Percentiles rank a stretch among this genome's conserved stretches.
Conservation (phyloP, 495 filamentous ascomycete genomes). For the Annulohypoxylon nitens region DNA sequence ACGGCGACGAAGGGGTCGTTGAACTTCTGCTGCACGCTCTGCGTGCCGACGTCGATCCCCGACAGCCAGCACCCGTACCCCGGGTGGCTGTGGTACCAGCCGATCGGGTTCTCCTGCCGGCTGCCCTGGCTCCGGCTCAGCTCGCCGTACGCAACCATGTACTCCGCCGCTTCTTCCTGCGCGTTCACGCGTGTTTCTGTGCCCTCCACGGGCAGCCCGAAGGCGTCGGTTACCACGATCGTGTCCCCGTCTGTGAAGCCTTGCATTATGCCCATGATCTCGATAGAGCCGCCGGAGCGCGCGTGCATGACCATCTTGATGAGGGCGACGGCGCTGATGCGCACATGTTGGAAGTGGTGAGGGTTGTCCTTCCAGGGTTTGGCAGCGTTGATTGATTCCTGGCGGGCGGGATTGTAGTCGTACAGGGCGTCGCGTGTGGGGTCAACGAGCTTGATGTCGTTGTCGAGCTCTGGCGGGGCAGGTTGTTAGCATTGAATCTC, state of each 20-base stretch:
- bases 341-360: slow-evolving; percentile 91
- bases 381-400: slow-evolving; percentile 69
- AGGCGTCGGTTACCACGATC: slow-evolving; percentile 94
- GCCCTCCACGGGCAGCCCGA: slow-evolving; percentile 94
- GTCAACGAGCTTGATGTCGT: slow-evolving; percentile 85
- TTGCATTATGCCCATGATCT: slow-evolving; percentile 99
- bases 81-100: slow-evolving; percentile 98
- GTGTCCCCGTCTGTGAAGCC: slow-evolving; percentile 87
- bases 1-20: slow-evolving; percentile 94
- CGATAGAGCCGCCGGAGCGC: slow-evolving; percentile 87
- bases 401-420: slow-evolving; percentile 75
- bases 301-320: slow-evolving; percentile 99
- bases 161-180: slow-evolving; percentile 94
- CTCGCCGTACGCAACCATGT: slow-evolving; percentile 88
- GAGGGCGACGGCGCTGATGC: slow-evolving; percentile 92
- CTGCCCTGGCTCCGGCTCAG: slow-evolving; percentile 76
- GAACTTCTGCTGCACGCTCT: slow-evolving; percentile 83
- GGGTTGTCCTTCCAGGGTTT: slow-evolving; percentile 87
- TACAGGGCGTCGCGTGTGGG: slow-evolving; percentile 91
- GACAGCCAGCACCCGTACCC: slow-evolving; percentile 99
- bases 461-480: slow-evolving; percentile 81
- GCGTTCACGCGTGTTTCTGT: slow-evolving; percentile 99
- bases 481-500: slow-evolving; percentile 28
- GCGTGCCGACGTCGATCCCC: slow-evolving; percentile 94
- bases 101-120: slow-evolving; percentile 90